A percentile compares a stretch with the other conserved stretches of the same genome.
Evolutionary conservation across 148 eudicot genomes (phyloP).

Genomic region (Rhododendron ovatum): DNA sequence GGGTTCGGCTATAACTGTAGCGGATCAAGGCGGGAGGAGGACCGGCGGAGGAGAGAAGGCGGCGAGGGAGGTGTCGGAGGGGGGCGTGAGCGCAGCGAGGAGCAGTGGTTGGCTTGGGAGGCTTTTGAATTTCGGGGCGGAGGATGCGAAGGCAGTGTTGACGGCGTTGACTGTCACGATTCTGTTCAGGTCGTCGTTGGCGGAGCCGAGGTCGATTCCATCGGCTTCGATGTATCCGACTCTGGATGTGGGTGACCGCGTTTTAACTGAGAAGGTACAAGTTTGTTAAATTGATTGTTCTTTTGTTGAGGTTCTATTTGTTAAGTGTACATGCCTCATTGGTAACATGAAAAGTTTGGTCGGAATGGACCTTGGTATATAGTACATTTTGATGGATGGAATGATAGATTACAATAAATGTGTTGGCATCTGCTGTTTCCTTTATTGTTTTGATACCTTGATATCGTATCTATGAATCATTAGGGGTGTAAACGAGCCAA

Average conservation of each 20-base stretch:
- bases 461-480: background rate
- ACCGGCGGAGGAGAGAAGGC: background rate
- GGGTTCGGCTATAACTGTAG: constrained; percentile 13
- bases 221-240: constrained; percentile 83
- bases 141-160: constrained; percentile 76
- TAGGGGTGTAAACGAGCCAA: background rate
- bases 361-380: background rate
- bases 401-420: background rate
- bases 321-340: too few relatives aligned
- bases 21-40: constrained; percentile 45
- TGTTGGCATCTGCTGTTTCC: background rate
- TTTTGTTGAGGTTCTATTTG: background rate
- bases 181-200: constrained; percentile 61
- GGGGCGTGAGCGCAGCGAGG: constrained; percentile 7
- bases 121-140: constrained; percentile 45
- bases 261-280: constrained; percentile 82
- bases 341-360: background rate
- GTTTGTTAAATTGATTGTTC: background rate
- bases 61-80: constrained; percentile 11
- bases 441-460: background rate
- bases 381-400: background rate
- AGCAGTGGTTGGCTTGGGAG: constrained; percentile 38
- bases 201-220: constrained; percentile 83
- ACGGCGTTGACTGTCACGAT: constrained; percentile 73
- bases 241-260: constrained; percentile 76